Evolutionary conservation across 169 alveolate genomes (phyloP).

Genomic region (Eimeria brunetti): DNA sequence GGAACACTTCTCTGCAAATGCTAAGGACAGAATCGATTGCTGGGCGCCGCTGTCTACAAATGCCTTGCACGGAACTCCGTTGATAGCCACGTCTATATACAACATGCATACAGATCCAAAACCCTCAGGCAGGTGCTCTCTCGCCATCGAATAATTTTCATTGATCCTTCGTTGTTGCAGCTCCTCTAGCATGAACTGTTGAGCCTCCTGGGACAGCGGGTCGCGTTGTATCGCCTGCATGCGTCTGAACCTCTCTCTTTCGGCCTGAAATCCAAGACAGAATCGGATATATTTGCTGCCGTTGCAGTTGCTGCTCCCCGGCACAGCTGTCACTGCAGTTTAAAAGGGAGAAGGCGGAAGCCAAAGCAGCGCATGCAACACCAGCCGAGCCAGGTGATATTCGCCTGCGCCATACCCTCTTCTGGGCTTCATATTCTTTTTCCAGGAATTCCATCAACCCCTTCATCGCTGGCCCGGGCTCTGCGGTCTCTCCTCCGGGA

Average conservation of each 20-base stretch:
- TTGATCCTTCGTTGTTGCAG: conserved; percentile 70
- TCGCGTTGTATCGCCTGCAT: conserved; percentile 20
- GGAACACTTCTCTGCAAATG: conserved; percentile 94
- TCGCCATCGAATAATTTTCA: conserved; percentile 79
- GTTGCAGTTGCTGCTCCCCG: not conserved
- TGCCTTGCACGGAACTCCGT: conserved; percentile 94
- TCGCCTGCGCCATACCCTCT: not conserved
- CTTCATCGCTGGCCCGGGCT: conserved; percentile 29
- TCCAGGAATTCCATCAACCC: conserved; percentile 9
- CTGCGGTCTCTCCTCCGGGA: not conserved
- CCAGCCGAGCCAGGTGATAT: not conserved
- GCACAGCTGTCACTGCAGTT: not conserved
- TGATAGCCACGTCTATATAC: conserved; percentile 93
- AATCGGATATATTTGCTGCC: not conserved
- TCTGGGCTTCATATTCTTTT: not conserved
- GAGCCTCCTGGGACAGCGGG: conserved; percentile 76
- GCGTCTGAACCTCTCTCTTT: conserved; percentile 38
- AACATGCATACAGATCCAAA: conserved; percentile 93
- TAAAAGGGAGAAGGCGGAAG: not conserved
- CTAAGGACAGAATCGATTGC: conserved; percentile 94
- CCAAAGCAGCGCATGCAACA: not conserved
- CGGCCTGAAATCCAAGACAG: not conserved
- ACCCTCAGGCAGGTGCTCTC: conserved; percentile 83
- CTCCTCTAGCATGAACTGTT: conserved; percentile 51
- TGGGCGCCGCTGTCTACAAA: conserved; percentile 99